phyloP scores from a whole-genome alignment of 1,139 yeast genomes.

The Kurtzmaniella natalensis region DNA sequence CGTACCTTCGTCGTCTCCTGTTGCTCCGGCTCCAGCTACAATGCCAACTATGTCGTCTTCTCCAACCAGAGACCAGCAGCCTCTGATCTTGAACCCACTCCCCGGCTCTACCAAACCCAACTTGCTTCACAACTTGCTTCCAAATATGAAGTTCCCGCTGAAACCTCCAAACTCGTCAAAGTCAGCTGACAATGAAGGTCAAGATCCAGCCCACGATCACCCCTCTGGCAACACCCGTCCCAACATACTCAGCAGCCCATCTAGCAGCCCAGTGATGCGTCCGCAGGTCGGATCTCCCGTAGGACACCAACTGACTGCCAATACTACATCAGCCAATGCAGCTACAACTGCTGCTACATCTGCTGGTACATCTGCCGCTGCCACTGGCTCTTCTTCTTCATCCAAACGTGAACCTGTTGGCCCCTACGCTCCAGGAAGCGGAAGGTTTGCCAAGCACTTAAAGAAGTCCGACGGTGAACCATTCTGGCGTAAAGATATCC shows the following conservation, averaged over 20 bases:
- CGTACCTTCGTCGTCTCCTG: not conserved
- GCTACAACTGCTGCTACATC: no score
- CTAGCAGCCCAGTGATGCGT: constrained; percentile 1
- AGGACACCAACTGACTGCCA: not conserved
- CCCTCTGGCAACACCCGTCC: not conserved
- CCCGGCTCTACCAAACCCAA: no score
- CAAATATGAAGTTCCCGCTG: not conserved
- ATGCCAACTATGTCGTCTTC: not conserved
- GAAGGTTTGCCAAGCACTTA: constrained; percentile 38
- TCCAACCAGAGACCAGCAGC: not conserved
- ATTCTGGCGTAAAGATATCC: constrained; percentile 83
- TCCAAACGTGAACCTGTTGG: no score
- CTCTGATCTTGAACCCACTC: no score
- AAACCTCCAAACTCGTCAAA: not conserved
- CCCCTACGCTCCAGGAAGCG: constrained; percentile 14
- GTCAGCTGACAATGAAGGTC: not conserved
- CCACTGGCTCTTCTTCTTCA: not conserved
- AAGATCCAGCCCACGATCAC: not conserved
- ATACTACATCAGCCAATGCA: no score
- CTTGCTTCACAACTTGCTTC: no score
- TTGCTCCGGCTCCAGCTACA: not conserved
- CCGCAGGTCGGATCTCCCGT: constrained; percentile 2
- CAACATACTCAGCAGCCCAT: not conserved
- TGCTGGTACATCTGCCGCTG: not conserved
- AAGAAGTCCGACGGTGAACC: constrained; percentile 93